Percentiles rank a stretch among this genome's conserved stretches.
These are phyloP conservation scores for Mallotus japonicus DNA, from an alignment of 441 rosid species.

Conservation along the genomic window DNA sequence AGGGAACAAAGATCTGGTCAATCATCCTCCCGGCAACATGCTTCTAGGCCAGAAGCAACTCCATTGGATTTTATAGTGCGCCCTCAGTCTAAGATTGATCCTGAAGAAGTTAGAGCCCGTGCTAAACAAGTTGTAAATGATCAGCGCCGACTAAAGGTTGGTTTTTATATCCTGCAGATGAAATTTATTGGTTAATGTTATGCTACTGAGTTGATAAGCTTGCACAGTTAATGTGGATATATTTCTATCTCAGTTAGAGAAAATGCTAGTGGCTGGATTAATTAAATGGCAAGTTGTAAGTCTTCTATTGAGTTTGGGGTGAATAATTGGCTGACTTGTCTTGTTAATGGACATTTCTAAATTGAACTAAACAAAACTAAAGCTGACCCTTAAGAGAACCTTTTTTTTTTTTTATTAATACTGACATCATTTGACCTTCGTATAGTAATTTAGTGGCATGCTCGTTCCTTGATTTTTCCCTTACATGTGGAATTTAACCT, in stretches of 20 bases:
- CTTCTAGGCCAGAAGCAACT: slow-evolving; percentile 94
- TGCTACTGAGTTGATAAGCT: background rate
- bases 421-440: too few relatives aligned
- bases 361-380: too few relatives aligned
- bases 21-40: slow-evolving; percentile 59
- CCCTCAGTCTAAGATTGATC: slow-evolving; percentile 94
- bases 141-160: slow-evolving; percentile 88
- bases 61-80: slow-evolving; percentile 91
- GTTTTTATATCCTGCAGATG: slow-evolving; percentile 16
- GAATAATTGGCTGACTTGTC: too few relatives aligned
- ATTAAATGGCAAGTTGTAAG: background rate
- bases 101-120: slow-evolving; percentile 79
- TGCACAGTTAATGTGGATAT: background rate
- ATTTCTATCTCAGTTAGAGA: background rate
- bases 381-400: too few relatives aligned
- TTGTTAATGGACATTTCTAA: too few relatives aligned
- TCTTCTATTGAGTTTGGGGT: background rate
- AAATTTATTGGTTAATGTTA: background rate
- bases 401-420: too few relatives aligned
- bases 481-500: too few relatives aligned
- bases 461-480: too few relatives aligned
- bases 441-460: too few relatives aligned
- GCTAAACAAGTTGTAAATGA: slow-evolving; percentile 79
- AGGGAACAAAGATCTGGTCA: slow-evolving; percentile 76
- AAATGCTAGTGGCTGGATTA: background rate